Evolutionary conservation across 106 monocot genomes (phyloP), one percentile per base, ranked within the genome.

Genomic region (Apostasia shenzhenica): DNA sequence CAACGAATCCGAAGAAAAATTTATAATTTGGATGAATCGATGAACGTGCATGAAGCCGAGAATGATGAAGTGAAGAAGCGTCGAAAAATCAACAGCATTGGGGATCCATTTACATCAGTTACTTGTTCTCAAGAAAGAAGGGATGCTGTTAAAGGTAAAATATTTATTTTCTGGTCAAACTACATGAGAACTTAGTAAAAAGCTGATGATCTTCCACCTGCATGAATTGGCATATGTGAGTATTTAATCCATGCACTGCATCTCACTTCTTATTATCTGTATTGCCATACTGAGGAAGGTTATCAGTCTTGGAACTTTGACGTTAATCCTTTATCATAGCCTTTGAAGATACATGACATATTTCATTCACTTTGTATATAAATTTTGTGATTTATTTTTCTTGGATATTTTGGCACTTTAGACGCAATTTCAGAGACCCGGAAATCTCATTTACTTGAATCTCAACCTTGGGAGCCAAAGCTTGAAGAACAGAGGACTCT

Each of bases 61-160:
- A 83, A 69, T 77, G 81, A 85, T 59, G 86, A 85, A 78, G 8
- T 61, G 10, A 89, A 73, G 14, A 97, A 83, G 57, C 80, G 73
- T 49, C 89, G 57, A 65, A 92, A 86, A 70, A 49, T 12, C 14
- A 76, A 37, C 13, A 75, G 41, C 41, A 78, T 43, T 49, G 51
- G 59, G 45, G 65, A 78, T 73, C 59, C 77, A 67, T 57, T 47
- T 8, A 55, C 69, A 69, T 42, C 78, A 49, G 6, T 14, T 43
- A 26, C 14, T 26, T 65, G 14, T 49, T 48, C 48, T 49, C 48
- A 49, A 12, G 46, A 63, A 63, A 65, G 37, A 37, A 8, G 7
- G 8, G 65, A 14, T 65, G 41, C 48, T 48, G 1, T 14, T 37
- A 65, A 65, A 14, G 65, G 65, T 65, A 65, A 26, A 26, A 26